A percentile compares a stretch with the other conserved stretches of the same genome.
phyloP scores from a whole-genome alignment of 2,329 filamentous ascomycete species.

The Aspergillus jensenii region DNA sequence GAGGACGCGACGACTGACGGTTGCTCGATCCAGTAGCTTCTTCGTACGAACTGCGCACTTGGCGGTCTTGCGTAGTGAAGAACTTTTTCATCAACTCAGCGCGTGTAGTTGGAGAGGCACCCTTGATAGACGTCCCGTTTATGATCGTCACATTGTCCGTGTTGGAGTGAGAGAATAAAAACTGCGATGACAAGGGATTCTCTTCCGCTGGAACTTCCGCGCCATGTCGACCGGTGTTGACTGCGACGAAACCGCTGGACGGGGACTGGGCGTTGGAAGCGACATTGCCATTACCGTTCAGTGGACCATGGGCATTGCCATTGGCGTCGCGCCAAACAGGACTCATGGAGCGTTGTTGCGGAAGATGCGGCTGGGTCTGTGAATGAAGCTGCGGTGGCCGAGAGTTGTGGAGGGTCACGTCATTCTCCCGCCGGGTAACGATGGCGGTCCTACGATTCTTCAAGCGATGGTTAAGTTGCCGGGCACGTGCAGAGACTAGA shows the following conservation, averaged over 20 bases:
- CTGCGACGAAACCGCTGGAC: slow-evolving; percentile 57
- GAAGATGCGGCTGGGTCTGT: slow-evolving; percentile 4
- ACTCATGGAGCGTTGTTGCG: slow-evolving; percentile 33
- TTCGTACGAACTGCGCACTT: slow-evolving; percentile 42
- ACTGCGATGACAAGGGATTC: slow-evolving; percentile 33
- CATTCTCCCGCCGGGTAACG: slow-evolving; percentile 58
- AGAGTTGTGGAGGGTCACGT: slow-evolving; percentile 32
- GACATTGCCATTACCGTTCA: slow-evolving; percentile 11
- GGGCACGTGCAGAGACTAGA: slow-evolving; percentile 65
- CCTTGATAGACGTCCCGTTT: slow-evolving; percentile 50
- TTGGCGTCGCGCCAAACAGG: slow-evolving; percentile 40
- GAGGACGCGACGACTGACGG: slow-evolving; percentile 30
- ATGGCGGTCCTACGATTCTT: slow-evolving; percentile 75
- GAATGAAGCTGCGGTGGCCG: slow-evolving; percentile 28
- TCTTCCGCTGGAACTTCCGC: slow-evolving; percentile 36
- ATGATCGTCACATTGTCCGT: slow-evolving; percentile 50
- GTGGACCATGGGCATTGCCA: slow-evolving; percentile 13
- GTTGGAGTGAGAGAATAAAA: slow-evolving; percentile 42
- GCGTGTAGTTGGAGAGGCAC: slow-evolving; percentile 56
- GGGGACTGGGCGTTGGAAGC: slow-evolving; percentile 44
- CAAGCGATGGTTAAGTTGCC: slow-evolving; percentile 78
- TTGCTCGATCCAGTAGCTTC: slow-evolving; percentile 26
- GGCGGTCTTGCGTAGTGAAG: slow-evolving; percentile 59
- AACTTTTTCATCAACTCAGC: slow-evolving; percentile 64
- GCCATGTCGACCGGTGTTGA: slow-evolving; percentile 52